Percentiles rank a stretch among this genome's conserved stretches.
Conservation (phyloP, 306 rosid species). For the Prinsepia uniflora region DNA sequence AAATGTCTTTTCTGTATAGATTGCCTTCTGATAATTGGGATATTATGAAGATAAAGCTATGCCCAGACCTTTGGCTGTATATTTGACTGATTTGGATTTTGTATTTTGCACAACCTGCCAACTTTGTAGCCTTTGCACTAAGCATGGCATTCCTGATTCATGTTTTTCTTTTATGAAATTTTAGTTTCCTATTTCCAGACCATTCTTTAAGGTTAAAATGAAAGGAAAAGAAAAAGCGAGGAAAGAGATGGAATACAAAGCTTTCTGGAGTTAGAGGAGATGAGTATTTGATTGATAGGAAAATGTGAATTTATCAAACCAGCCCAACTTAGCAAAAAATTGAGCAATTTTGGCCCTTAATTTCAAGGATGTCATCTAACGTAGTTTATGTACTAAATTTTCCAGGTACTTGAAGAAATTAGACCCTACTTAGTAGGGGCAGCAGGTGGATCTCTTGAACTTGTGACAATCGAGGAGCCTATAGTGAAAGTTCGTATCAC, state of each 20-base stretch:
- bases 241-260: background rate
- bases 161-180: background rate
- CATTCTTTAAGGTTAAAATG: too few relatives aligned
- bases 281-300: too few relatives aligned
- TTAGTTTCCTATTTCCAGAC: too few relatives aligned
- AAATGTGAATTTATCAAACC: slow-evolving; percentile 34
- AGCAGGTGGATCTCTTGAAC: slow-evolving; percentile 82
- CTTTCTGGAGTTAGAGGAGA: background rate
- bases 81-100: too few relatives aligned
- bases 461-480: slow-evolving; percentile 84
- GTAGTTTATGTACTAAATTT: slow-evolving; percentile 4
- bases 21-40: background rate
- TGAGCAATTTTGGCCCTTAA: background rate
- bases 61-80: background rate
- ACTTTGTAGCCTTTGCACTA: too few relatives aligned
- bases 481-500: slow-evolving; percentile 51
- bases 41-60: background rate
- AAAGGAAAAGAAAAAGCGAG: background rate
- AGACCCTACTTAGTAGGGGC: slow-evolving; percentile 91
- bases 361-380: slow-evolving; percentile 33
- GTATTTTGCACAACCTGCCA: too few relatives aligned
- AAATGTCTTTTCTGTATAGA: background rate
- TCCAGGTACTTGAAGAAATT: slow-evolving; percentile 88
- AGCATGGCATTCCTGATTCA: background rate
- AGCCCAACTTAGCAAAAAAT: slow-evolving; percentile 22